phyloP scores from a whole-genome alignment of 768 basidiomycete species.

The Leccinum barrowsii region DNA sequence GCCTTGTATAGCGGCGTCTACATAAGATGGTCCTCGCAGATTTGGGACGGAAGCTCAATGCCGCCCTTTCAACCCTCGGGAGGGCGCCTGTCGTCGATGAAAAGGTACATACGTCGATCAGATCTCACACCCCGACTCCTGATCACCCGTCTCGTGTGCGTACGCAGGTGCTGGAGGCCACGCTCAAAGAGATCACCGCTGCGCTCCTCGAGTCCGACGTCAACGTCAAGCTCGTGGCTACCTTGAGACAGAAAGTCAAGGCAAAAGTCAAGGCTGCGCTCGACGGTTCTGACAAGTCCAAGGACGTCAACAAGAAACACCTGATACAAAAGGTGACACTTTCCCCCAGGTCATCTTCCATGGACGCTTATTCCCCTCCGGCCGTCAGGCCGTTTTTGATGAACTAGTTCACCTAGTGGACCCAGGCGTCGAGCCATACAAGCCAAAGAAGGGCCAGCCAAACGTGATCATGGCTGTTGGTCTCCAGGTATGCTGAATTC shows the following conservation, averaged over 20 bases:
- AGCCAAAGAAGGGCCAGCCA: constrained; percentile 90
- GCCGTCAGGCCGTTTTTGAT: constrained; percentile 83
- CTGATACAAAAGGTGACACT: constrained; percentile 80
- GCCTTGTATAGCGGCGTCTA: constrained; percentile 12
- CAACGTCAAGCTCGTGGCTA: constrained; percentile 93
- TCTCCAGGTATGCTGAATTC: constrained; percentile 62
- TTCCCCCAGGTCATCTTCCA: background rate
- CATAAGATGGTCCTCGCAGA: constrained; percentile 88
- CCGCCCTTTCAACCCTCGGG: constrained; percentile 86
- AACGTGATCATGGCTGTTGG: constrained; percentile 98
- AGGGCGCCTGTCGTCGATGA: constrained; percentile 88
- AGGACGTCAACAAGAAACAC: constrained; percentile 79
- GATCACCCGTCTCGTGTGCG: constrained; percentile 5
- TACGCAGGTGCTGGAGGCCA: constrained; percentile 82
- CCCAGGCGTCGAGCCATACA: constrained; percentile 92
- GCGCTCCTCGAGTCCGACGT: constrained; percentile 96
- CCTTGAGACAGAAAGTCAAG: constrained; percentile 85
- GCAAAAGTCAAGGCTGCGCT: constrained; percentile 80
- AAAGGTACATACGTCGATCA: constrained; percentile 50
- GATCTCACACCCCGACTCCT: background rate
- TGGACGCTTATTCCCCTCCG: constrained; percentile 10
- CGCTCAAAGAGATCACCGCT: constrained; percentile 92
- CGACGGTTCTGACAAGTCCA: constrained; percentile 69
- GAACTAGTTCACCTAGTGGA: constrained; percentile 95
- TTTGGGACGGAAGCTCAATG: constrained; percentile 90